phyloP scores from a whole-genome alignment of 2,329 filamentous ascomycete genomes.

The Colletotrichum godetiae region DNA sequence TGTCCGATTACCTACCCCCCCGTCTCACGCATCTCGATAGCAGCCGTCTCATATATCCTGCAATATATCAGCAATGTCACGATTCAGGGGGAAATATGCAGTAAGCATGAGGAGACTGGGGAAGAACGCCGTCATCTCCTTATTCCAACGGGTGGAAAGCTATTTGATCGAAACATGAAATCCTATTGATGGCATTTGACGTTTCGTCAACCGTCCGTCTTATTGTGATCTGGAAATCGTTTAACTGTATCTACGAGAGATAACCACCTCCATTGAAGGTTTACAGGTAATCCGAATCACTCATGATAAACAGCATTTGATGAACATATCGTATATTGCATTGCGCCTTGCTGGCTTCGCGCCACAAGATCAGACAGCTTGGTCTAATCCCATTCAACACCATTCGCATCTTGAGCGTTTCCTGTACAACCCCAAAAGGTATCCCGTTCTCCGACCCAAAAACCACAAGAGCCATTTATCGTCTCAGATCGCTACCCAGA shows the following conservation, averaged over 20 bases:
- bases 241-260: too few relatives aligned
- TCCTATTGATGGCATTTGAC: too few relatives aligned
- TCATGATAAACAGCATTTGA: neutral
- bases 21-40: neutral
- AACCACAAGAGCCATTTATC: conserved; percentile 35
- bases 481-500: conserved; percentile 35
- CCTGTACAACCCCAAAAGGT: conserved; percentile 35
- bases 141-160: neutral
- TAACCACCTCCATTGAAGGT: neutral
- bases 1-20: neutral
- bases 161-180: neutral
- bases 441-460: conserved; percentile 30
- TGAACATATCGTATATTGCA: conserved; percentile 48
- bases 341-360: conserved; percentile 45
- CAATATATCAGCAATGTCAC: neutral
- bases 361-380: conserved; percentile 18
- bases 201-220: too few relatives aligned
- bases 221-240: neutral
- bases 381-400: conserved; percentile 28
- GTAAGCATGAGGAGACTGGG: neutral
- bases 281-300: neutral
- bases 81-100: neutral
- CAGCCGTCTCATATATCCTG: neutral
- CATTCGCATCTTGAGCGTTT: conserved; percentile 37
- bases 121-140: neutral